Evolutionary conservation across 352 stramenopile genomes (phyloP).

Genomic region (Phytophthora crassamura): DNA sequence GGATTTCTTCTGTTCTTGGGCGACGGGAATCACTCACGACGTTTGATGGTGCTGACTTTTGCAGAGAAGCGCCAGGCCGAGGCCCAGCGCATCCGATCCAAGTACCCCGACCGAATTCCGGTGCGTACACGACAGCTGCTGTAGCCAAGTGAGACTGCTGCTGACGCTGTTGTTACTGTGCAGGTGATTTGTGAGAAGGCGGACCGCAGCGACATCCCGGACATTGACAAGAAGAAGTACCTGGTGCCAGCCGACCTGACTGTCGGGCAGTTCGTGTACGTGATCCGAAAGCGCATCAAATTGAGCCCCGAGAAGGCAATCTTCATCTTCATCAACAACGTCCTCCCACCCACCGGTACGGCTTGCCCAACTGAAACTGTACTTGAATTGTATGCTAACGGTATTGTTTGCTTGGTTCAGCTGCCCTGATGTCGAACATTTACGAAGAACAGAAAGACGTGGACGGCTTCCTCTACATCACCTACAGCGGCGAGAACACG

Average conservation of each 20-base stretch:
- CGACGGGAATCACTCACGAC: constrained; percentile 13
- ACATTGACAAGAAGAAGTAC: constrained; percentile 99
- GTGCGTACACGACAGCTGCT: constrained; percentile 38
- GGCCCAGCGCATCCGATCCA: constrained; percentile 97
- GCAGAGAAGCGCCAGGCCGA: constrained; percentile 97
- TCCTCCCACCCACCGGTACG: constrained; percentile 95
- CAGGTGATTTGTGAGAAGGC: constrained; percentile 95
- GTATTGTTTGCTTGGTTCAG: constrained; percentile 35
- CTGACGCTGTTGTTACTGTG: constrained; percentile 11
- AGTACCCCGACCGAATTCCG: constrained; percentile 99
- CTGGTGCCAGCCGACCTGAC: constrained; percentile 97
- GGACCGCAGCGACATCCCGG: constrained; percentile 97
- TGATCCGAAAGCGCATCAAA: constrained; percentile 99
- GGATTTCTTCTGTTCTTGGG: neutral
- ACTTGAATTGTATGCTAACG: constrained; percentile 3
- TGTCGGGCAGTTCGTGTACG: constrained; percentile 99
- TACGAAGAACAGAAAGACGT: constrained; percentile 99
- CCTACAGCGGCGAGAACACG: constrained; percentile 99
- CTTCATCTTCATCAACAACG: constrained; percentile 99
- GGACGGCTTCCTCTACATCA: constrained; percentile 99
- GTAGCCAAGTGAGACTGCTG: neutral
- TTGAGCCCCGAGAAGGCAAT: constrained; percentile 97
- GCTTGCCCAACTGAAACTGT: neutral
- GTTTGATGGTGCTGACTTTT: constrained; percentile 23
- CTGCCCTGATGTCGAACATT: constrained; percentile 99